Percentiles rank a stretch among this genome's conserved stretches.
Evolutionary conservation across 2,329 filamentous ascomycete species (phyloP).

Genomic region (Trichoderma harzianum): DNA sequence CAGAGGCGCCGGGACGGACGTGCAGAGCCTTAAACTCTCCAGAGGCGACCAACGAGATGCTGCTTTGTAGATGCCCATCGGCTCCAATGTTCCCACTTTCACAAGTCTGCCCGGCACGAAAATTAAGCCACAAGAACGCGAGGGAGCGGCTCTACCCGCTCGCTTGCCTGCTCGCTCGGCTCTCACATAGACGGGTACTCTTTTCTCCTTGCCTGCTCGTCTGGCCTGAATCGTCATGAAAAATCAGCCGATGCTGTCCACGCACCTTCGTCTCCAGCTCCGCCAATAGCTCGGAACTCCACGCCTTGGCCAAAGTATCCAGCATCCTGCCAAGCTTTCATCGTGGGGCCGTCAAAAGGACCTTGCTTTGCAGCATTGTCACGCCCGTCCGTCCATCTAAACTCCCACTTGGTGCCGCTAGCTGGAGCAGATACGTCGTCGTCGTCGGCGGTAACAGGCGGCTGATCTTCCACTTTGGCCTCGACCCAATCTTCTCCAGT

Average conservation of each 20-base stretch:
- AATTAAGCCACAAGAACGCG: neutral
- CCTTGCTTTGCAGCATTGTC: constrained; percentile 78
- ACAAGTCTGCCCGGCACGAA: neutral
- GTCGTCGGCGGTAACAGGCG: neutral
- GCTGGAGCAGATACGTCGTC: constrained; percentile 23
- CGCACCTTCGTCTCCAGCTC: constrained; percentile 46
- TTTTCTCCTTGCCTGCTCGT: neutral
- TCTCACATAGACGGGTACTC: neutral
- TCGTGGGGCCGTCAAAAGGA: constrained; percentile 78
- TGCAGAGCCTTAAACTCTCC: neutral
- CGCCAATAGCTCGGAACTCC: constrained; percentile 64
- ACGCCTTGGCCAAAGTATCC: constrained; percentile 92
- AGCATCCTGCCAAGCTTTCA: constrained; percentile 87
- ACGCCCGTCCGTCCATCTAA: constrained; percentile 83
- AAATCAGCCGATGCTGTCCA: constrained; percentile 55
- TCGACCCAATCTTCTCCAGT: constrained; percentile 80
- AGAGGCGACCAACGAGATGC: constrained; percentile 5
- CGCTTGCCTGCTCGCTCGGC: neutral
- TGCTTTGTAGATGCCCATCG: neutral
- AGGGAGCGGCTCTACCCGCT: constrained; percentile 14
- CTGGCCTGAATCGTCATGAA: constrained; percentile 35
- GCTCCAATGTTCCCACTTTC: neutral
- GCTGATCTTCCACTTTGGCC: constrained; percentile 17
- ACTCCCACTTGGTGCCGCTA: constrained; percentile 65
- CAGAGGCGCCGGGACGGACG: constrained; percentile 2